Conservation (phyloP, 225 moss, liverwort and hornwort species). For the Pleurozium schreberi region DNA sequence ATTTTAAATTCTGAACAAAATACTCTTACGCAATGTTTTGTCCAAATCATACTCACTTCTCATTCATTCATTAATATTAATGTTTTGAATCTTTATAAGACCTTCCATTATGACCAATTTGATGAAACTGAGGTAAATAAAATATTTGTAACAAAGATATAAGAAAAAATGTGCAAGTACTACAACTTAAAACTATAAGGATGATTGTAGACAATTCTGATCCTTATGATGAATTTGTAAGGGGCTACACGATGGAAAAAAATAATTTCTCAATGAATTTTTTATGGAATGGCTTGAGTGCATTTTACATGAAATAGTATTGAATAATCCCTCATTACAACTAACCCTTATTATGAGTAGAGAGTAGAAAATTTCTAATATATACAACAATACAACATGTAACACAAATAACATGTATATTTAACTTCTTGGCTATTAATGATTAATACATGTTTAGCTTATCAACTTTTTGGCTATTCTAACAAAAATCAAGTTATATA, state of each 20-base stretch:
- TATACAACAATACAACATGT: background rate
- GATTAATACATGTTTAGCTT: too few relatives aligned
- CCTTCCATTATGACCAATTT: background rate
- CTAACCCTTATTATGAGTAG: background rate
- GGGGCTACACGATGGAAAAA: fast-evolving
- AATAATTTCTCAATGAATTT: background rate
- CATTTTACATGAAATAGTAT: background rate
- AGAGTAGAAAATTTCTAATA: background rate
- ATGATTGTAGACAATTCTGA: fast-evolving
- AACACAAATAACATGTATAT: background rate
- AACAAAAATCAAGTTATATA: background rate
- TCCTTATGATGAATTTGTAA: too few relatives aligned
- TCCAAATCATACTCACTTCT: background rate
- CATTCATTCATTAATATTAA: background rate
- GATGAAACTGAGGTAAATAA: background rate
- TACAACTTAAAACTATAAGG: background rate
- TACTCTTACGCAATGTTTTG: fast-evolving
- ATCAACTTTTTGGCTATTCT: background rate
- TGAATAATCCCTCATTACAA: background rate
- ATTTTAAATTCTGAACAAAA: background rate
- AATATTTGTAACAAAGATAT: background rate
- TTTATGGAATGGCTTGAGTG: background rate
- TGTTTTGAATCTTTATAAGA: background rate
- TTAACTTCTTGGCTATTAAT: background rate
- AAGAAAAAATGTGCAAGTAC: background rate